Evolutionary conservation across 345 rosid genomes (phyloP), one percentile per base, ranked within the genome.

Genomic region (Rhodamnia rubescens): DNA sequence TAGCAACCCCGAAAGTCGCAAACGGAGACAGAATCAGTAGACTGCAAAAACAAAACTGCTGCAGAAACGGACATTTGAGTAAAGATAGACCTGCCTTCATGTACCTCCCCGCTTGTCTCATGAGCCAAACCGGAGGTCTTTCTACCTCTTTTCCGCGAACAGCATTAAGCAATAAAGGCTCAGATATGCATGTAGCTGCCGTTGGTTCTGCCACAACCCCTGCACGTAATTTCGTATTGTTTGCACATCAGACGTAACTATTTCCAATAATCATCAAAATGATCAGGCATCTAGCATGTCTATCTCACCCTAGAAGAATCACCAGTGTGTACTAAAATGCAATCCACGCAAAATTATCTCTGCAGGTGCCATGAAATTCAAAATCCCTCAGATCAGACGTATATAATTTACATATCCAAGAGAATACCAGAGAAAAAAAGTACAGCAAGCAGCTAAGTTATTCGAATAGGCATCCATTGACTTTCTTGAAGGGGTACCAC

Each of bases 61-160:
- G 80, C 80, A 1, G 47, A 69, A 69, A 69, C 47, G 36, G 47
- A 18, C 1, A 69, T 36, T 69, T 47, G 13, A 69, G 80, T 69
- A 84, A 86, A 85, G 83, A 89, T 89, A 90, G 89, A 92, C 91
- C 90, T 93, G 94, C 99, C 98, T 97, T 97, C 99, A 96, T 97
- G 91, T 96, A 97, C 91, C 99, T 95, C 95, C 99, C 98, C 47
- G 99, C 99, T 92, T 98, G 99, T 90, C 99, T 94, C 99, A 97
- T 97, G 81, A 98, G 99, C 99, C 99, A 98, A 90, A 98, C 99
- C 26, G 99, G 99, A 81, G 99, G 99, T 87, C 99, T 93, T 85
- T 96, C 98, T 85, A 98, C 97, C 92, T 92, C 95, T 87, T 89
- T 90, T 64, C 99, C 99, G 88, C 93, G 92, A 75, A 98, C 98